These are phyloP conservation scores for Neostapfia colusana DNA, from an alignment of 176 grass and related monocot genomes.

Conservation along the genomic window DNA sequence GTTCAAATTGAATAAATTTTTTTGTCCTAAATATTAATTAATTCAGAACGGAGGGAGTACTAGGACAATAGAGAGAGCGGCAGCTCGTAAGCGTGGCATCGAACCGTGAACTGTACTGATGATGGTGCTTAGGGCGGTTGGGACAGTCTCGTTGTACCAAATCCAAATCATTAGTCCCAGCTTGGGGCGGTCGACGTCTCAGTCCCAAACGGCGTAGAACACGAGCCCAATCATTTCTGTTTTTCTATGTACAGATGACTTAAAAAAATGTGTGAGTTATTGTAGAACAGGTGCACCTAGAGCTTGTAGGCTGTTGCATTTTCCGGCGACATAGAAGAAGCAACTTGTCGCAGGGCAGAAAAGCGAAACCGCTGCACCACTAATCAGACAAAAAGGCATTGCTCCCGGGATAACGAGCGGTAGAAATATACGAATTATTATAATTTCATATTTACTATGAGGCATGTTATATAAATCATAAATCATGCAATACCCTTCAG, in stretches of 20 bases:
- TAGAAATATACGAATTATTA: no score
- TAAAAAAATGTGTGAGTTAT: not conserved
- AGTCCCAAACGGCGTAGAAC: not conserved
- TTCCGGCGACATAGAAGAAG: not conserved
- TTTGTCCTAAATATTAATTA: no score
- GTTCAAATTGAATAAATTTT: no score
- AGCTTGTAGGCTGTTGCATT: not conserved
- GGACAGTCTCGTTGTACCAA: not conserved
- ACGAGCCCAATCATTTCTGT: conserved; percentile 11
- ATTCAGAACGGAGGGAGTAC: no score
- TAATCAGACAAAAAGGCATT: not conserved
- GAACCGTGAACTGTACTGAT: not conserved
- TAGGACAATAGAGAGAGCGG: no score
- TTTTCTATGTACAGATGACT: not conserved
- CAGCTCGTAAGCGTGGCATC: not conserved
- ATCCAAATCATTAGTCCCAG: conserved; percentile 6
- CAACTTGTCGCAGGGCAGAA: not conserved
- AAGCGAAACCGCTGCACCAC: not conserved
- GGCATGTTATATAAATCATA: no score
- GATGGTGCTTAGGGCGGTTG: not conserved
- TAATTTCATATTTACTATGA: no score
- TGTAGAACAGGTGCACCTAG: conserved; percentile 27
- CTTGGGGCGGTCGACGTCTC: not conserved
- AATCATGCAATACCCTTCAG: no score
- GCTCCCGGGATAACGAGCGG: not conserved